phyloP scores from a whole-genome alignment of 2,329 filamentous ascomycete species.

The Phyllosticta ampelicida region DNA sequence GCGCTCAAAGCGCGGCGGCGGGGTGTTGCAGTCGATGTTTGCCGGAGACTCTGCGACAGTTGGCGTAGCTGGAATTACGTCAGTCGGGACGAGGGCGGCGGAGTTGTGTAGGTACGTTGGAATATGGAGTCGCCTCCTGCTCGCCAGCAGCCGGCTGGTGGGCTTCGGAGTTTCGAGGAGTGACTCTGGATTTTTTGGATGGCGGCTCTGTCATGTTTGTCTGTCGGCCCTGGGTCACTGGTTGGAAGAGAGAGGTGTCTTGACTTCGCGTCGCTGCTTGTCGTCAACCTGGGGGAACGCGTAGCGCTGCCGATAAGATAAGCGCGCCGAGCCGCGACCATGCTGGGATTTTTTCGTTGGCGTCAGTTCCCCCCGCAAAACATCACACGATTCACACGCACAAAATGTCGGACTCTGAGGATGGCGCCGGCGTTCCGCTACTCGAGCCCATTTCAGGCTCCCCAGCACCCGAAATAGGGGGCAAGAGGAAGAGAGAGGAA shows the following conservation, averaged over 20 bases:
- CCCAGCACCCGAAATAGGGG: slow-evolving; percentile 15
- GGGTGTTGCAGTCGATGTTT: slow-evolving; percentile 23
- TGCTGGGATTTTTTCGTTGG: slow-evolving; percentile 1
- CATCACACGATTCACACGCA: slow-evolving; percentile 12
- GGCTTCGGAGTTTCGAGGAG: slow-evolving; percentile 16
- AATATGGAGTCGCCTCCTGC: slow-evolving; percentile 14
- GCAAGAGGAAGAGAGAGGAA: slow-evolving; percentile 33
- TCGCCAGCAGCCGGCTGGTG: slow-evolving; percentile 8
- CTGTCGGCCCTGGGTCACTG: background rate
- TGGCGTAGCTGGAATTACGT: slow-evolving; percentile 19
- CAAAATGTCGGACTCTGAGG: slow-evolving; percentile 36
- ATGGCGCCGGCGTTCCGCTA: slow-evolving; percentile 33
- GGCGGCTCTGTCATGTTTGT: slow-evolving; percentile 25
- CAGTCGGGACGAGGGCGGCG: background rate
- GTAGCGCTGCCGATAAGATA: slow-evolving; percentile 11
- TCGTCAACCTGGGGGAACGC: slow-evolving; percentile 3
- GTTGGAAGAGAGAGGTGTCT: background rate
- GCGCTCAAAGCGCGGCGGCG: slow-evolving; percentile 23
- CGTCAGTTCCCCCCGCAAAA: slow-evolving; percentile 8
- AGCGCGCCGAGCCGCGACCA: background rate
- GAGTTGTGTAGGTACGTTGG: slow-evolving; percentile 14
- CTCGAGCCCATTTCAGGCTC: slow-evolving; percentile 30
- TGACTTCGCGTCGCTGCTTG: background rate
- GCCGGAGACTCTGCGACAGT: slow-evolving; percentile 19
- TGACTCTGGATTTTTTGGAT: slow-evolving; percentile 25